These are phyloP conservation scores for Cladosporium phlei DNA, from an alignment of 2,329 filamentous ascomycete species.

Conservation along the genomic window DNA sequence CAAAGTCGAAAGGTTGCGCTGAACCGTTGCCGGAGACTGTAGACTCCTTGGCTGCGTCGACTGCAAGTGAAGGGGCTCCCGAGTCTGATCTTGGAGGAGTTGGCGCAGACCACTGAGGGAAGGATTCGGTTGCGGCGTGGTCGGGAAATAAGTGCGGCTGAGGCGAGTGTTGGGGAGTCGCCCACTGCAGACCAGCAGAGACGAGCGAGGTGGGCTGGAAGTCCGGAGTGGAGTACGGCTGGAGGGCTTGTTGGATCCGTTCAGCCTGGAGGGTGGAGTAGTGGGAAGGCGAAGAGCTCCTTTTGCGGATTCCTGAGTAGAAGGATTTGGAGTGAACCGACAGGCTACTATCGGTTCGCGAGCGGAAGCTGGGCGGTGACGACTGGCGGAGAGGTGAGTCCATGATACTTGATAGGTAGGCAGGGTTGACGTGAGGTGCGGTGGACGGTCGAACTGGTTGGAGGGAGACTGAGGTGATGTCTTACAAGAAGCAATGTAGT, in stretches of 20 bases:
- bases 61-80: slow-evolving; percentile 26
- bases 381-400: slow-evolving; percentile 14
- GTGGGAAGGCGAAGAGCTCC: slow-evolving; percentile 12
- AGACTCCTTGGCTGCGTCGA: slow-evolving; percentile 27
- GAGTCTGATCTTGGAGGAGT: slow-evolving; percentile 33
- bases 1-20: slow-evolving; percentile 24
- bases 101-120: slow-evolving; percentile 29
- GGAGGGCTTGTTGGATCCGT: slow-evolving; percentile 8
- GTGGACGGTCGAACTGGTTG: background rate
- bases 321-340: slow-evolving; percentile 10
- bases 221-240: slow-evolving; percentile 8
- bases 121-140: slow-evolving; percentile 22
- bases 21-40: slow-evolving; percentile 20
- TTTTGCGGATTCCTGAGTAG: slow-evolving; percentile 10
- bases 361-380: slow-evolving; percentile 8
- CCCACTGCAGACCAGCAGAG: slow-evolving; percentile 24
- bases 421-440: background rate
- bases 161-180: slow-evolving; percentile 31
- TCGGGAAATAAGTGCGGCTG: slow-evolving; percentile 26
- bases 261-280: slow-evolving; percentile 11
- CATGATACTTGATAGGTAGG: slow-evolving; percentile 9
- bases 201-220: slow-evolving; percentile 8
- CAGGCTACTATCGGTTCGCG: slow-evolving; percentile 13
- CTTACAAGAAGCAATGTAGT: slow-evolving; percentile 12
- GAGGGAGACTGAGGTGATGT: slow-evolving; percentile 6